Percentiles rank a stretch among this genome's conserved stretches.
Evolutionary conservation across 1,284 basidiomycete species (phyloP).

Genomic region (Amylostereum chailletii): DNA sequence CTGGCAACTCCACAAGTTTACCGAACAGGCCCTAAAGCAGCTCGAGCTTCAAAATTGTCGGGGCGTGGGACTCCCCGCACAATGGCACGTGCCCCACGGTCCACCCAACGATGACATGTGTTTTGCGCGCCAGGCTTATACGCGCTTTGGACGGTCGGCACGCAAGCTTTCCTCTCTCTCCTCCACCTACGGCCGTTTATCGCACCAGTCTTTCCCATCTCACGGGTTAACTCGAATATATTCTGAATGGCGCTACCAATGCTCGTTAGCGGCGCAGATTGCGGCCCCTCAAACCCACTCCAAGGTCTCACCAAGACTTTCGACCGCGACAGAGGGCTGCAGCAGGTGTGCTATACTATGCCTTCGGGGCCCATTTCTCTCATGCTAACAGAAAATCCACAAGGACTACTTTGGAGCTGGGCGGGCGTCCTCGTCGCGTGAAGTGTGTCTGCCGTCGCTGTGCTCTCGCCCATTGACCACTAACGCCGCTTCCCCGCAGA

Average conservation of each 20-base stretch:
- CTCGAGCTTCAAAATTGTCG: too few species aligned
- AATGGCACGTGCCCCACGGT: too few species aligned
- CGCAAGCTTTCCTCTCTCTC: too few species aligned
- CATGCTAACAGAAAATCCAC: not conserved
- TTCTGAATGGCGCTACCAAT: constrained; percentile 62
- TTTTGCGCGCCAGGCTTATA: too few species aligned
- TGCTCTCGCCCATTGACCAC: not conserved
- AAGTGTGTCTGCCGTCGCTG: constrained; percentile 31
- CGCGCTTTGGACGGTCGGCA: too few species aligned
- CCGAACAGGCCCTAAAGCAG: too few species aligned
- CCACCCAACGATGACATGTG: too few species aligned
- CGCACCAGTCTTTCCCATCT: too few species aligned
- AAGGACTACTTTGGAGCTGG: constrained; percentile 59
- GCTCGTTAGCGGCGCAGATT: constrained; percentile 67
- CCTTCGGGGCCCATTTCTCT: not conserved
- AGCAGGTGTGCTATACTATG: constrained; percentile 44
- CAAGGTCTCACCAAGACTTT: constrained; percentile 71
- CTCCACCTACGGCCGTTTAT: too few species aligned
- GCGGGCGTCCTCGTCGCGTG: constrained; percentile 47
- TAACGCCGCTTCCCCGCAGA: constrained; percentile 24
- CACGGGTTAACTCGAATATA: not conserved
- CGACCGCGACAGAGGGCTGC: constrained; percentile 67
- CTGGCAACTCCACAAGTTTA: too few species aligned
- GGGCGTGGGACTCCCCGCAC: too few species aligned
- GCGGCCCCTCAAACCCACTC: constrained; percentile 76